A percentile compares a stretch with the other conserved stretches of the same genome.
phyloP scores from a whole-genome alignment of 2,329 filamentous ascomycete genomes.

The Mycosphaerella arachidis region DNA sequence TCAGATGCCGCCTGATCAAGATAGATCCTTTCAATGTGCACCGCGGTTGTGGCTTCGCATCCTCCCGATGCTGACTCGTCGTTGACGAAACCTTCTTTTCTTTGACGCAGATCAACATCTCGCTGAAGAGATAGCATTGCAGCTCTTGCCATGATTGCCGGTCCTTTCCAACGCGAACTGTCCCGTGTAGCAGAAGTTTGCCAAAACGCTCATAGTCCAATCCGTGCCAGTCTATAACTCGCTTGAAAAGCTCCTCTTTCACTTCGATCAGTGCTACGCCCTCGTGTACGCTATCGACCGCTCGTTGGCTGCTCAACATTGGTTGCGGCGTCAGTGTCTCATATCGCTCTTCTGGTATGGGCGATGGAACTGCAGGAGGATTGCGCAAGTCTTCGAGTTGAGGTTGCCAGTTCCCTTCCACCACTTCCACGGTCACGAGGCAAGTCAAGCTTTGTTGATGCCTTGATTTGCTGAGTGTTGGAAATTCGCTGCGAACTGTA shows the following conservation, averaged over 20 bases:
- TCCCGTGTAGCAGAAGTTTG: conserved; percentile 83
- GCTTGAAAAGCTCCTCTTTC: conserved; percentile 74
- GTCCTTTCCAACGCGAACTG: conserved; percentile 90
- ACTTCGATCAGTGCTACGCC: conserved; percentile 67
- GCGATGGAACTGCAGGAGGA: conserved; percentile 46
- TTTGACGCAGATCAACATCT: conserved; percentile 99
- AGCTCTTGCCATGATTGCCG: conserved; percentile 95
- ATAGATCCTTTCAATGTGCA: conserved; percentile 97
- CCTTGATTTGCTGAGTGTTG: conserved; percentile 83
- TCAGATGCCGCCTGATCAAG: conserved; percentile 94
- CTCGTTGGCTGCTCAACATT: conserved; percentile 28
- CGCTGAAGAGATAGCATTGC: conserved; percentile 92
- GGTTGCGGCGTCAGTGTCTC: conserved; percentile 47
- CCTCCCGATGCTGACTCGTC: conserved; percentile 62
- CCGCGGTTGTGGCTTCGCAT: conserved; percentile 57
- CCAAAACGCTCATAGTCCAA: conserved; percentile 91
- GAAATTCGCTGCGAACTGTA: conserved; percentile 95
- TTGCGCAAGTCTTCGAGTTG: conserved; percentile 71
- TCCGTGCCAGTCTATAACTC: conserved; percentile 99
- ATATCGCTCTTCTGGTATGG: conserved; percentile 47
- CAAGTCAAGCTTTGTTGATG: conserved; percentile 95
- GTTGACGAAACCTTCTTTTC: conserved; percentile 70
- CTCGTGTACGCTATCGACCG: conserved; percentile 59
- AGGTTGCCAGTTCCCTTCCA: conserved; percentile 85
- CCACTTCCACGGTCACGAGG: conserved; percentile 86